phyloP scores from a whole-genome alignment of 2,329 filamentous ascomycete species.

The Epichloe bromicola region DNA sequence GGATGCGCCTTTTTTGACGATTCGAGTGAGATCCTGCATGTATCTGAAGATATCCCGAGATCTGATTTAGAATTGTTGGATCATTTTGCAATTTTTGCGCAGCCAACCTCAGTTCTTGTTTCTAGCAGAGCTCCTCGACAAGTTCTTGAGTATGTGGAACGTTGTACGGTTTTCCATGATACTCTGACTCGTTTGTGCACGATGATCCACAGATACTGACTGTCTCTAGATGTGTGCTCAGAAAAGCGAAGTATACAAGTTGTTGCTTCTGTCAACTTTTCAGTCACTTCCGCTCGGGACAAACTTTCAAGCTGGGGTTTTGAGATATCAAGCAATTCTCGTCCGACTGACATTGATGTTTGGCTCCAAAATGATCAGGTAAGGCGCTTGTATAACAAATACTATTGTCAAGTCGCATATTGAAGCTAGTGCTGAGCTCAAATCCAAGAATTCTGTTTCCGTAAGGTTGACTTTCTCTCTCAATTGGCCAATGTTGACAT shows the following conservation, averaged over 20 bases:
- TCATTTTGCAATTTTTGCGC: slow-evolving; percentile 39
- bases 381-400: not conserved
- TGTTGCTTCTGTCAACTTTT: slow-evolving; percentile 3
- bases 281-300: slow-evolving; percentile 2
- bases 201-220: slow-evolving; percentile 12
- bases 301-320: not conserved
- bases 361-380: not conserved
- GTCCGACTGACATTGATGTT: not conserved
- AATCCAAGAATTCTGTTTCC: slow-evolving; percentile 61
- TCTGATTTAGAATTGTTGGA: slow-evolving; percentile 59
- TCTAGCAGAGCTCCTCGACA: slow-evolving; percentile 31
- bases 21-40: slow-evolving; percentile 52
- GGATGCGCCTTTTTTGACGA: slow-evolving; percentile 78
- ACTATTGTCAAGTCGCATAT: not conserved
- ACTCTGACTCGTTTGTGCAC: not conserved
- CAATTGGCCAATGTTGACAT: slow-evolving; percentile 4
- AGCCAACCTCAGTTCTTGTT: slow-evolving; percentile 43
- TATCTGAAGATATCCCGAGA: slow-evolving; percentile 64
- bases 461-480: slow-evolving; percentile 24
- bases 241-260: not conserved
- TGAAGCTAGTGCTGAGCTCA: slow-evolving; percentile 26
- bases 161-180: not conserved
- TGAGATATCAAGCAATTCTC: not conserved
- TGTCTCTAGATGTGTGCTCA: not conserved
- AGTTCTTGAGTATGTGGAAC: slow-evolving; percentile 16